A percentile compares a stretch with the other conserved stretches of the same genome.
These are phyloP conservation scores for Erysiphe neolycopersici DNA, from an alignment of 2,329 filamentous ascomycete genomes.

Conservation along the genomic window DNA sequence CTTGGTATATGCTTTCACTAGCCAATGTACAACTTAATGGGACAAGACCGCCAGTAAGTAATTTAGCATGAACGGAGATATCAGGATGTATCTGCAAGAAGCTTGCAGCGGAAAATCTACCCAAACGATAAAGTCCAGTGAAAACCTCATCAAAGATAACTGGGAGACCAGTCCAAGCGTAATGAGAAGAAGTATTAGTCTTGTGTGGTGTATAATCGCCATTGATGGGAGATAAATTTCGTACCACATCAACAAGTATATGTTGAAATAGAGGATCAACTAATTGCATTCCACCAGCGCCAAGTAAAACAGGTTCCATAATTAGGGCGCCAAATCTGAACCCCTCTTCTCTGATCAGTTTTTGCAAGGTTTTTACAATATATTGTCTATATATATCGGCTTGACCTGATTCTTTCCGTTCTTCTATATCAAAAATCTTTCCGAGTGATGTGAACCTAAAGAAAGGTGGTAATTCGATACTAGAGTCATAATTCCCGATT, in stretches of 20 bases:
- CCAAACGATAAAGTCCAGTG: slow-evolving; percentile 60
- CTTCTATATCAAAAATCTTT: slow-evolving; percentile 31
- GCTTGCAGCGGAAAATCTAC: slow-evolving; percentile 40
- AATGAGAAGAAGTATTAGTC: slow-evolving; percentile 3
- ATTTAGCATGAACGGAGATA: slow-evolving; percentile 57
- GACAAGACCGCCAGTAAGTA: slow-evolving; percentile 55
- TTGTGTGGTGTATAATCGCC: slow-evolving; percentile 2
- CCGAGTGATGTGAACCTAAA: slow-evolving; percentile 17
- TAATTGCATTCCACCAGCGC: slow-evolving; percentile 63
- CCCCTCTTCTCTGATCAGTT: slow-evolving; percentile 25
- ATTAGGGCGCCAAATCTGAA: slow-evolving; percentile 51
- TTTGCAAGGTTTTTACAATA: slow-evolving; percentile 26
- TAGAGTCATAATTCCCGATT: not conserved
- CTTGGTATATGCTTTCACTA: slow-evolving; percentile 43
- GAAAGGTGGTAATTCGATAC: not conserved
- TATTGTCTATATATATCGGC: slow-evolving; percentile 29
- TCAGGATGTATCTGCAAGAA: slow-evolving; percentile 45
- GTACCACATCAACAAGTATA: slow-evolving; percentile 38
- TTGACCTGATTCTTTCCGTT: slow-evolving; percentile 19
- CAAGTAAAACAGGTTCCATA: slow-evolving; percentile 55
- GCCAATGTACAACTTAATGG: slow-evolving; percentile 55
- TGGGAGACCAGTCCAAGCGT: slow-evolving; percentile 45
- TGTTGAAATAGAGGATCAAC: slow-evolving; percentile 63
- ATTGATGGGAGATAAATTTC: slow-evolving; percentile 19
- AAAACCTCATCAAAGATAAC: slow-evolving; percentile 73